Conservation (phyloP, 2,329 filamentous ascomycete genomes). For the Aspergillus sp. region DNA sequence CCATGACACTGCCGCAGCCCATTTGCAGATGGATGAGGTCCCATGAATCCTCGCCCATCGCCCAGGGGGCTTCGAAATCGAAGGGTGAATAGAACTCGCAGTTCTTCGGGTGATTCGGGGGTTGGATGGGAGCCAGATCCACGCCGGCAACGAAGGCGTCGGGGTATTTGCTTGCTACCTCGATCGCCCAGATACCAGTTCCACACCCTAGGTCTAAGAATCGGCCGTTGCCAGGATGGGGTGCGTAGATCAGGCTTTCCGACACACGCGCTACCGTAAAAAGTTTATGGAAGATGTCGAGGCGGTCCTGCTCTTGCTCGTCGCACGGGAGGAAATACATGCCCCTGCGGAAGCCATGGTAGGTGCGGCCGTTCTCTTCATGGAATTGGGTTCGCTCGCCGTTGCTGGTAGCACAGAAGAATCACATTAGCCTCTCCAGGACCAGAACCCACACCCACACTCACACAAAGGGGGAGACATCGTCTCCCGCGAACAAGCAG, state of each 20-base stretch:
- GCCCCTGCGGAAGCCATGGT: slow-evolving; percentile 66
- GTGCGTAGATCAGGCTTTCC: slow-evolving; percentile 45
- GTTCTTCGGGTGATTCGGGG: slow-evolving; percentile 68
- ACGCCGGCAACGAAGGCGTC: slow-evolving; percentile 61
- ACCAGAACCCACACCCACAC: not conserved
- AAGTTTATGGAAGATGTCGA: slow-evolving; percentile 80
- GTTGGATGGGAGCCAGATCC: slow-evolving; percentile 64
- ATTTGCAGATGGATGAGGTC: slow-evolving; percentile 83
- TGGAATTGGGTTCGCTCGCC: slow-evolving; percentile 43
- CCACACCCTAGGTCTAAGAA: slow-evolving; percentile 74
- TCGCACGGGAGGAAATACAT: slow-evolving; percentile 79
- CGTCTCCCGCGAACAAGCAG: not conserved
- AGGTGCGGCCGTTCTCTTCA: slow-evolving; percentile 68
- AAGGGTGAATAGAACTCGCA: slow-evolving; percentile 65
- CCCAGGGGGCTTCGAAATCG: slow-evolving; percentile 79
- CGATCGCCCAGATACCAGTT: slow-evolving; percentile 88
- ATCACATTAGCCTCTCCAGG: slow-evolving; percentile 18
- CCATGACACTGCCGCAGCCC: slow-evolving; percentile 73
- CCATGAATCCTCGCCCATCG: slow-evolving; percentile 65
- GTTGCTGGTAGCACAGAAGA: slow-evolving; percentile 25
- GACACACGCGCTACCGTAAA: slow-evolving; percentile 63
- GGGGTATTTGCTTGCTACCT: slow-evolving; percentile 70
- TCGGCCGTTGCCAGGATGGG: slow-evolving; percentile 43
- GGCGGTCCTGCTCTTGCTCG: slow-evolving; percentile 71
- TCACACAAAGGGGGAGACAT: not conserved